These are phyloP conservation scores for Verticillium zaregamsianum DNA, from an alignment of 2,329 filamentous ascomycete genomes.

Conservation along the genomic window DNA sequence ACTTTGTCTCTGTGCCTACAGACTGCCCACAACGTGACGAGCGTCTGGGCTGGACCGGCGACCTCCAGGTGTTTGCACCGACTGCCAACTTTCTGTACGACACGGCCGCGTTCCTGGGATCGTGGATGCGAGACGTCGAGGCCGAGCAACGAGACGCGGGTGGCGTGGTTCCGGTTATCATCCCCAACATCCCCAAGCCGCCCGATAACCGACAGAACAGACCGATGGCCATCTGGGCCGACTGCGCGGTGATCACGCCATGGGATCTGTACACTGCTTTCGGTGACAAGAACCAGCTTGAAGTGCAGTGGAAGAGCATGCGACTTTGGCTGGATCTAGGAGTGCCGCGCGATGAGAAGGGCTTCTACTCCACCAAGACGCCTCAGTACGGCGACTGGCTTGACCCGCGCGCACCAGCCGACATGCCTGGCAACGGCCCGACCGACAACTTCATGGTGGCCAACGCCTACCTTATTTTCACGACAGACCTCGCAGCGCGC, in stretches of 20 bases:
- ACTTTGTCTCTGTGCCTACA: background rate
- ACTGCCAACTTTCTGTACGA: background rate
- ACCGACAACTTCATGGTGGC: constrained; percentile 18
- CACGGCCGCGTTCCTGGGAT: background rate
- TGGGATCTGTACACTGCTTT: constrained; percentile 34
- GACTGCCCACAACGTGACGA: constrained; percentile 1
- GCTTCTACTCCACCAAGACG: constrained; percentile 32
- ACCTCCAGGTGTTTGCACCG: background rate
- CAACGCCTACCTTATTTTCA: too few species aligned
- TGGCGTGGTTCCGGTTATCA: constrained; percentile 24
- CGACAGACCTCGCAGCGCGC: too few species aligned
- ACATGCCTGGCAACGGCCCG: constrained; percentile 31
- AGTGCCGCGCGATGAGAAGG: constrained; percentile 23
- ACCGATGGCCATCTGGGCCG: constrained; percentile 35
- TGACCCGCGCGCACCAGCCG: constrained; percentile 38
- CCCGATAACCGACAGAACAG: constrained; percentile 18
- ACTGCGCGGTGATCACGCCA: constrained; percentile 33
- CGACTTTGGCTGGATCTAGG: constrained; percentile 27
- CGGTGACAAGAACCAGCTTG: constrained; percentile 22
- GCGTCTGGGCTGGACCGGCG: constrained; percentile 1
- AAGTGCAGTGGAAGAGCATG: constrained; percentile 32
- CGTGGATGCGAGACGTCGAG: background rate
- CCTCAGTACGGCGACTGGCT: constrained; percentile 44
- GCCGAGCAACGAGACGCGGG: constrained; percentile 24
- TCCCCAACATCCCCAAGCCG: constrained; percentile 18